A percentile compares a stretch with the other conserved stretches of the same genome.
phyloP scores from a whole-genome alignment of 169 alveolate species.

The Eimeria acervulina region DNA sequence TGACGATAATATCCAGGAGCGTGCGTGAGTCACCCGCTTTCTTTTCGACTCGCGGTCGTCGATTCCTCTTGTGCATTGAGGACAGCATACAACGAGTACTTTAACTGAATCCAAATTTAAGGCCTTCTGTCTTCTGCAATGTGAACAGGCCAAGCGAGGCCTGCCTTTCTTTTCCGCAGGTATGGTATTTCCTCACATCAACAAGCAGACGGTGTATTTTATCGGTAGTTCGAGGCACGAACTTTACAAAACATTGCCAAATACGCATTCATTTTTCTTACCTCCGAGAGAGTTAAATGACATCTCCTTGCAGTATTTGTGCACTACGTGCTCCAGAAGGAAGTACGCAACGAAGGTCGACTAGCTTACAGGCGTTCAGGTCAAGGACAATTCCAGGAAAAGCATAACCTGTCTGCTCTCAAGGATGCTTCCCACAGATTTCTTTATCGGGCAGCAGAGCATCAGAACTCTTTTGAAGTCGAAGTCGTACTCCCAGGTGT shows the following conservation, averaged over 20 bases:
- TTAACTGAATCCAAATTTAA: not conserved
- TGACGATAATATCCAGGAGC: slow-evolving; percentile 47
- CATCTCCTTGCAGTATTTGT: not conserved
- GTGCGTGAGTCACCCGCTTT: slow-evolving; percentile 66
- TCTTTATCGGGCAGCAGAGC: slow-evolving; percentile 63
- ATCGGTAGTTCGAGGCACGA: not conserved
- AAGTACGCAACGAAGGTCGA: not conserved
- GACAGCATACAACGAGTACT: not conserved
- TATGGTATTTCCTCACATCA: not conserved
- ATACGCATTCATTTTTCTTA: not conserved
- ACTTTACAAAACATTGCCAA: not conserved
- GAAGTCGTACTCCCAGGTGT: slow-evolving; percentile 76
- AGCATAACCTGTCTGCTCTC: not conserved
- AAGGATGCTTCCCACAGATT: slow-evolving; percentile 31
- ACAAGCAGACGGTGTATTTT: not conserved
- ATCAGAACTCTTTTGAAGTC: slow-evolving; percentile 73
- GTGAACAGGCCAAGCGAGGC: slow-evolving; percentile 32
- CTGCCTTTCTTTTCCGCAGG: slow-evolving; percentile 11
- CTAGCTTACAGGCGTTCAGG: not conserved
- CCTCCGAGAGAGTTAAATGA: not conserved
- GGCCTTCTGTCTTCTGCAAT: not conserved
- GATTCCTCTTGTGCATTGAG: not conserved
- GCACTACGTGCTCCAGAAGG: not conserved
- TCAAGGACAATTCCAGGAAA: not conserved
- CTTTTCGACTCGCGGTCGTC: not conserved